phyloP scores from a whole-genome alignment of 352 stramenopile species.

The Phytopythium chamaehyphon region DNA sequence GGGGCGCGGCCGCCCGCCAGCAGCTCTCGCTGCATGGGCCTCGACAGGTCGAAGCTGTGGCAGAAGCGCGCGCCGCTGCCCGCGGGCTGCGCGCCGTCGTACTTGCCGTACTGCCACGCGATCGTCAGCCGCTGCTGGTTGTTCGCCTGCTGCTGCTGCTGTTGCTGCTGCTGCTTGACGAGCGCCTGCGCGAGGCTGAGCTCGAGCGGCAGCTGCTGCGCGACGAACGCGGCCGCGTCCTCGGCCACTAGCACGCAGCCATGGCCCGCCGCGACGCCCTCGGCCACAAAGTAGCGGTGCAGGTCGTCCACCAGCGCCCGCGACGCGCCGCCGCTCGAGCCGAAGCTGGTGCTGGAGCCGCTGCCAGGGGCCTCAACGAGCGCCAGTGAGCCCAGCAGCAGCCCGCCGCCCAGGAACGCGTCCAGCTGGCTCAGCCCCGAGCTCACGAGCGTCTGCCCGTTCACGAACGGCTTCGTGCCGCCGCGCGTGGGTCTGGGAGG shows the following conservation, averaged over 20 bases:
- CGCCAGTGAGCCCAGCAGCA: constrained; percentile 46
- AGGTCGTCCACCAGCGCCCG: constrained; percentile 39
- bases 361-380: constrained; percentile 37
- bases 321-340: constrained; percentile 11
- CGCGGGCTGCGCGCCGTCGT: constrained; percentile 14
- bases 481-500: constrained; percentile 8
- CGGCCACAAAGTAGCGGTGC: constrained; percentile 58
- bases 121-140: constrained; percentile 38
- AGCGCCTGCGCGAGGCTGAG: constrained; percentile 65
- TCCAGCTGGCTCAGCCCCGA: constrained; percentile 53
- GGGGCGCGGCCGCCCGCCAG: constrained; percentile 33
- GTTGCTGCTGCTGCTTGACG: constrained; percentile 47
- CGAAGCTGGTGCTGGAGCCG: background rate
- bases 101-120: constrained; percentile 79
- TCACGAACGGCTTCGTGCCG: constrained; percentile 67
- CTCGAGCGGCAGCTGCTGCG: constrained; percentile 45
- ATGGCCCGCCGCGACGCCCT: constrained; percentile 47
- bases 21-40: constrained; percentile 47
- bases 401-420: constrained; percentile 43
- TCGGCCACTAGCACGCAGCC: constrained; percentile 29
- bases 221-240: constrained; percentile 32
- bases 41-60: constrained; percentile 72
- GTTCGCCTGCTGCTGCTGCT: constrained; percentile 3
- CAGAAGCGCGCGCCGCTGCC: constrained; percentile 40
- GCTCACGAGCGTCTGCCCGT: constrained; percentile 58